A percentile compares a stretch with the other conserved stretches of the same genome.
Evolutionary conservation across 176 grass and related monocot species (phyloP).

Genomic region (Carex cristatella): DNA sequence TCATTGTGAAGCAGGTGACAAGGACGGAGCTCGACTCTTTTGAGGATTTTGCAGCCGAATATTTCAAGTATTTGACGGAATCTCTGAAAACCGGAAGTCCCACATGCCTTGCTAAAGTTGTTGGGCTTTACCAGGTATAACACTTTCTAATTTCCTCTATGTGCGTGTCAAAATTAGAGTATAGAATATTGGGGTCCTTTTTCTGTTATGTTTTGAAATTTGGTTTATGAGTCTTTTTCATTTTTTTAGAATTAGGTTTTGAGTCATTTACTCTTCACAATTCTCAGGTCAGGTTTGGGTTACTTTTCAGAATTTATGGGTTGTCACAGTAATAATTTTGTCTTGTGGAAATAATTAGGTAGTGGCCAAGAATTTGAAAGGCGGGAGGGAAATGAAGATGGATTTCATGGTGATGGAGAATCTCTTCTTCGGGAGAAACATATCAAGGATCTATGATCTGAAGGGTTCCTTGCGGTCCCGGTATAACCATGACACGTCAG

Average conservation of each 20-base stretch:
- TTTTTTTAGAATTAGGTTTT: not conserved
- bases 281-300: not conserved
- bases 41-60: slow-evolving; percentile 65
- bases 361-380: slow-evolving; percentile 66
- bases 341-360: slow-evolving; percentile 37
- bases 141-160: slow-evolving; percentile 15
- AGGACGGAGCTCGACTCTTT: slow-evolving; percentile 93
- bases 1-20: slow-evolving; percentile 92
- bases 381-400: slow-evolving; percentile 77
- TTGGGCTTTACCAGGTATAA: slow-evolving; percentile 95
- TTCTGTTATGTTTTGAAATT: too few relatives aligned
- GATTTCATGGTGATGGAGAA: slow-evolving; percentile 99
- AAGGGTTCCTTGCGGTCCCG: slow-evolving; percentile 90
- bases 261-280: not conserved
- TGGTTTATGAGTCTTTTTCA: not conserved
- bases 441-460: slow-evolving; percentile 94
- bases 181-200: not conserved
- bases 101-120: slow-evolving; percentile 81
- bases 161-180: not conserved
- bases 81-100: slow-evolving; percentile 64
- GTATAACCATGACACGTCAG: slow-evolving; percentile 82
- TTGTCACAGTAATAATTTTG: not conserved
- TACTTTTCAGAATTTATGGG: not conserved
- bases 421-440: slow-evolving; percentile 71
- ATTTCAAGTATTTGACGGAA: slow-evolving; percentile 82